phyloP scores from a whole-genome alignment of 805 yeast species.

The Hemisphaericaspora nanyangensis region DNA sequence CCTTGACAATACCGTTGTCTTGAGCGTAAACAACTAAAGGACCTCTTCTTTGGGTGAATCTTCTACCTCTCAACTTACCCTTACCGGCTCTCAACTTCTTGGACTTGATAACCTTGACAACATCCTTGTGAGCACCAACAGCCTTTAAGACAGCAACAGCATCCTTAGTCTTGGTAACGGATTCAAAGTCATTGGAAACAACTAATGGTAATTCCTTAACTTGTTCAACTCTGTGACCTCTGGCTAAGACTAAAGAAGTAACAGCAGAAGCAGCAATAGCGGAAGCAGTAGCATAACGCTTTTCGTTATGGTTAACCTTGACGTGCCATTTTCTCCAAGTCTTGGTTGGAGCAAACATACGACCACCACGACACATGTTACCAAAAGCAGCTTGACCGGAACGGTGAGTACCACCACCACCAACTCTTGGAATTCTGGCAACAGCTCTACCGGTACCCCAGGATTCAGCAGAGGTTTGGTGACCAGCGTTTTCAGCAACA shows the following conservation, averaged over 20 bases:
- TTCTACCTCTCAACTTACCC: constrained; percentile 99
- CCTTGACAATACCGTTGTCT: constrained; percentile 97
- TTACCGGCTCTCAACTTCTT: constrained; percentile 99
- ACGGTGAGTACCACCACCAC: constrained; percentile 99
- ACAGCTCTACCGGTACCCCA: constrained; percentile 99
- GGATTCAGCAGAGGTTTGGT: constrained; percentile 99
- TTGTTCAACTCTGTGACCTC: constrained; percentile 99
- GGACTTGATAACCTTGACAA: constrained; percentile 96
- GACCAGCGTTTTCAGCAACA: constrained; percentile 98
- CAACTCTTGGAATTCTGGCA: constrained; percentile 99
- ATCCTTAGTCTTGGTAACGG: constrained; percentile 94
- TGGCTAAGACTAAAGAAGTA: constrained; percentile 96
- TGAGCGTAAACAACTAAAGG: constrained; percentile 97
- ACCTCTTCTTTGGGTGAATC: constrained; percentile 99
- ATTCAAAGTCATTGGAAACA: constrained; percentile 88
- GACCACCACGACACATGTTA: constrained; percentile 99
- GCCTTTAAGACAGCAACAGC: constrained; percentile 98
- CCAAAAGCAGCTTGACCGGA: constrained; percentile 99
- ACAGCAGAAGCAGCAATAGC: constrained; percentile 99
- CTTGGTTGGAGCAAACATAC: constrained; percentile 99
- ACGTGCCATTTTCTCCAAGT: constrained; percentile 99
- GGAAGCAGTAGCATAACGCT: constrained; percentile 99
- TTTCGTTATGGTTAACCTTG: constrained; percentile 99
- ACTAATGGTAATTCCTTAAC: constrained; percentile 98
- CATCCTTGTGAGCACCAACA: constrained; percentile 97